Conservation (phyloP, 352 stramenopile genomes). For the Globisporangium nagaii region DNA sequence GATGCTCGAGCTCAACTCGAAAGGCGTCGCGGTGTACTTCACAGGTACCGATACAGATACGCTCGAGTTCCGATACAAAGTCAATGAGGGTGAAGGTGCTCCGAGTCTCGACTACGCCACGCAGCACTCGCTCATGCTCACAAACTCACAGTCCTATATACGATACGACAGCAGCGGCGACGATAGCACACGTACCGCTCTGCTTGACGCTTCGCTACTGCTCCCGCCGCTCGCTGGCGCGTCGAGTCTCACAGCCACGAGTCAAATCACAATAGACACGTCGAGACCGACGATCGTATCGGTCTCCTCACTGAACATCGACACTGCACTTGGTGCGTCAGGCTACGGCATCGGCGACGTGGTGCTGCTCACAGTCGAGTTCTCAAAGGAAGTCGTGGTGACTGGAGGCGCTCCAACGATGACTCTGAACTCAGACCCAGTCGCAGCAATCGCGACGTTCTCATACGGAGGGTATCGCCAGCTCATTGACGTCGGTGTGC, state of each 20-base stretch:
- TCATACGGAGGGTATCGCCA: conserved; percentile 50
- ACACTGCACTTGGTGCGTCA: conserved; percentile 20
- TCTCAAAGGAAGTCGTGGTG: conserved; percentile 52
- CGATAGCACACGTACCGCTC: not conserved
- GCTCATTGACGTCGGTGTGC: conserved; percentile 58
- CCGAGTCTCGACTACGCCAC: conserved; percentile 54
- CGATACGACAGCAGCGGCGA: not conserved
- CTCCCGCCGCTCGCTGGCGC: conserved; percentile 22
- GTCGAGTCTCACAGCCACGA: conserved; percentile 27
- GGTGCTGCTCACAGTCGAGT: conserved; percentile 59
- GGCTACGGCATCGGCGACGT: conserved; percentile 68
- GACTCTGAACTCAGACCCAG: conserved; percentile 34
- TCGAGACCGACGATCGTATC: conserved; percentile 26
- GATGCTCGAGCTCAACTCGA: conserved; percentile 64
- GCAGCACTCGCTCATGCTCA: conserved; percentile 21
- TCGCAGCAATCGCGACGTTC: conserved; percentile 29
- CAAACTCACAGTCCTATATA: conserved; percentile 13
- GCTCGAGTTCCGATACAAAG: conserved; percentile 65
- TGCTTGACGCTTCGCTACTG: conserved; percentile 29
- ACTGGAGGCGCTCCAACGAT: conserved; percentile 29
- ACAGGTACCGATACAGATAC: conserved; percentile 35
- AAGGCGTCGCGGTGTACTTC: conserved; percentile 41
- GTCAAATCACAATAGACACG: conserved; percentile 36
- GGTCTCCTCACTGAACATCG: conserved; percentile 34
- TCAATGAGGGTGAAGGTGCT: conserved; percentile 35